Evolutionary conservation across 2,329 filamentous ascomycete genomes (phyloP), one percentile per base, ranked within the genome.

Genomic region (Fusarium sp.): DNA sequence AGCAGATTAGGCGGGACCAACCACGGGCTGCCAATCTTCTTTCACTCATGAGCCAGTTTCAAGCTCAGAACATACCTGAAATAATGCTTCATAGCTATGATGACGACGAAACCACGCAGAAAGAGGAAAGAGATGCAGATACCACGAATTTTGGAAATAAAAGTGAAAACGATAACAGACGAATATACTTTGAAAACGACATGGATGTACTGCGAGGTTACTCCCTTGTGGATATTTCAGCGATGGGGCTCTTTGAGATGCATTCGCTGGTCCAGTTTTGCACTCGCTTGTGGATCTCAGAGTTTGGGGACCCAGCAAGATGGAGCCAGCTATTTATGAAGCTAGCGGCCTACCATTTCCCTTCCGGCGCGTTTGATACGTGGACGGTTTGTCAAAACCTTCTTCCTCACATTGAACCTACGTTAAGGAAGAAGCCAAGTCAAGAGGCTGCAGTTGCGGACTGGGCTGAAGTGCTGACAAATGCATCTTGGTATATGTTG

Each of bases 11-110:
- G 8, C n/a, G 2, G 0, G 36, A 46, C 13, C 37, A 42, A 26
- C 55, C 46, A 11, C 44, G 28, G 0, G 56, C 56, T 6, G 60
- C 60, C 1, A 40, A 57, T 23, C 42, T 67, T 3, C 46, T 67
- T 5, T 64, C 64, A 1, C n/a, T 67, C 1, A 64, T 67, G 42
- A 60, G 64, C n/a, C 56, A 54, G 4, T 64, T 67, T 9, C 54
- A 63, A 2, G 13, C 49, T 0, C 54, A 63, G 3, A 49, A 53
- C 1, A 63, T 66, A 8, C 63, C 59, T 0, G 41, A 44, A 4
- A 34, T 23, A 1, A 26, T 45, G 38, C 60, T 63, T 18, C 15
- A 40, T 13, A 8, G 11, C 13, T 54, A 47, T 16, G 1, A 20
- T 1, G 4, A 31, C 16, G 16, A 41, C 3, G 6, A 15, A 30